Evolutionary conservation across 305 asterid species (phyloP), one percentile per base, ranked within the genome.

Genomic region (Rubia tinctorum): DNA sequence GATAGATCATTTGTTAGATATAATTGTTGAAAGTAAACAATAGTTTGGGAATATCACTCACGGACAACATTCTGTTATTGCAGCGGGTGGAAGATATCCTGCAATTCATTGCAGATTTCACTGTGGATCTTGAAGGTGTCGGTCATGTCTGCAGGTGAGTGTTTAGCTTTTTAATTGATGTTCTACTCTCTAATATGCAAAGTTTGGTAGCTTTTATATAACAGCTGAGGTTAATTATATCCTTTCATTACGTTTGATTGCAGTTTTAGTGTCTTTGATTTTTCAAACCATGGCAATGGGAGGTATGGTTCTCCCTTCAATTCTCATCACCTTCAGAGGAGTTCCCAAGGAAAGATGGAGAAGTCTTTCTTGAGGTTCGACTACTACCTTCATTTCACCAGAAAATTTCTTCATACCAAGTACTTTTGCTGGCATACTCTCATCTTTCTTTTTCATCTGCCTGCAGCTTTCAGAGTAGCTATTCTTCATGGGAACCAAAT

Each of bases 271-370:
- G 87, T 83, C 79, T 92, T 92, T 63, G 96, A 95, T 86, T 95
- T 95, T 72, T 81, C 79, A 77, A 85, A 80, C n/a, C 97, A 95
- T 49, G 99, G 99, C 40, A 95, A 95, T 81, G 79, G 69, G 72
- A 86, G 84, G 79, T 95, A 95, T 67, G 99, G 90, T 60, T 91
- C 99, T 0, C 96, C 95, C 17, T 88, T 76, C 73, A 83, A 83
- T 81, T 77, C 93, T 20, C 71, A 86, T 71, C 78, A 78, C 53
- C 75, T 74, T 34, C 86, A 79, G 81, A 89, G 98, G 86, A 95
- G 99, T 81, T 89, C 96, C 37, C 99, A 95, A 81, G 99, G 99
- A 71, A 95, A 95, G 85, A 86, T 95, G 97, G 99, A 95, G 72
- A 95, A 95, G 81, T 95, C 99, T 15, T 92, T 89, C 85, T 76